Percentiles rank a stretch among this genome's conserved stretches.
These are phyloP conservation scores for Malassezia dermatis DNA, from an alignment of 1,284 basidiomycete genomes.

Conservation along the genomic window DNA sequence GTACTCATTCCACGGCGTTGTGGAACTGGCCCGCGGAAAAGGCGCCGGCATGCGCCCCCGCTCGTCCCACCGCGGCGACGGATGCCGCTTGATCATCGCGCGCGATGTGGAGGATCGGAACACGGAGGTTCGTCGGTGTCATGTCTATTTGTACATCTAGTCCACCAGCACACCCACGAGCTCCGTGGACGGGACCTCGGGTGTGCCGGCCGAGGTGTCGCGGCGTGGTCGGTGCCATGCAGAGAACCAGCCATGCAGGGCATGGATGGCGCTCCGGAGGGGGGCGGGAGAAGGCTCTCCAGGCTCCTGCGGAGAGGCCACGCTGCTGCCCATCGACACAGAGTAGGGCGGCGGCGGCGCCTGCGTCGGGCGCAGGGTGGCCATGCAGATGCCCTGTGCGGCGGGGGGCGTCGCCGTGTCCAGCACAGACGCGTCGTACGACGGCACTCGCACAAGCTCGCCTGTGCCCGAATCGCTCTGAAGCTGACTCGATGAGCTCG, in stretches of 20 bases:
- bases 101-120: background rate
- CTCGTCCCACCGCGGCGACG: slow-evolving; percentile 5
- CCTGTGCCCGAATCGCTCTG: background rate
- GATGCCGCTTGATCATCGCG: slow-evolving; percentile 1
- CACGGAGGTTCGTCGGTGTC: background rate
- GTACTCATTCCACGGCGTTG: slow-evolving; percentile 54
- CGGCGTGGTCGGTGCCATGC: background rate
- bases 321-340: background rate
- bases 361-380: background rate
- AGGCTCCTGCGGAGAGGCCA: background rate
- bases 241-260: slow-evolving; percentile 1
- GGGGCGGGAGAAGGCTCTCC: background rate
- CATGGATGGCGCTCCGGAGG: background rate
- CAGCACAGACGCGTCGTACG: background rate
- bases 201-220: slow-evolving; percentile 2
- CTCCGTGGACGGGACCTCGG: slow-evolving; percentile 5
- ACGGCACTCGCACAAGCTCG: slow-evolving; percentile 7
- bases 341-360: slow-evolving; percentile 3
- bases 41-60: background rate
- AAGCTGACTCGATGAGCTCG: background rate
- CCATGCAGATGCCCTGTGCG: background rate
- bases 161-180: slow-evolving; percentile 10
- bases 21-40: background rate
- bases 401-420: background rate
- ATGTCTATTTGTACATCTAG: background rate